These are phyloP conservation scores for Capronia coronata DNA, from an alignment of 2,329 filamentous ascomycete species.

Conservation along the genomic window DNA sequence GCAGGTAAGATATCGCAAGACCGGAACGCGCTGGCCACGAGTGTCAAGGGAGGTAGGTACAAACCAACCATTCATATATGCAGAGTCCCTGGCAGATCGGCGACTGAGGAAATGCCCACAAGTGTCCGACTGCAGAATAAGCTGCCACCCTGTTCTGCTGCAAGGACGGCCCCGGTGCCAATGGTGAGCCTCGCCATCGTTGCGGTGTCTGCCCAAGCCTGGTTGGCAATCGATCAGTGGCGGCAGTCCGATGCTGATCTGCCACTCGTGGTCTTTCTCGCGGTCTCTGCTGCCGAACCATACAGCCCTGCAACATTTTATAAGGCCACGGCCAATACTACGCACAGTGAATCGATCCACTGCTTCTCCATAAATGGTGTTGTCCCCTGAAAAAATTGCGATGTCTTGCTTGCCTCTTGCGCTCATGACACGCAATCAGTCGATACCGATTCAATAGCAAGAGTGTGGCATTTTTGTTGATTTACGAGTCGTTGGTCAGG, in stretches of 20 bases:
- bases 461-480: too few relatives aligned
- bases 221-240: conserved; percentile 23
- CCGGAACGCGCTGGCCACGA: background rate
- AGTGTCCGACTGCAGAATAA: conserved; percentile 8
- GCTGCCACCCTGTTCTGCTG: conserved; percentile 1
- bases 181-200: conserved; percentile 15
- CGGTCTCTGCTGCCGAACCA: too few relatives aligned
- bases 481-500: too few relatives aligned
- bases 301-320: too few relatives aligned
- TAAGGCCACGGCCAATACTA: too few relatives aligned
- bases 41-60: background rate
- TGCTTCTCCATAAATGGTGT: too few relatives aligned
- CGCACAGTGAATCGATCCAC: too few relatives aligned
- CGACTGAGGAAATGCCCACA: conserved; percentile 11
- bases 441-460: too few relatives aligned
- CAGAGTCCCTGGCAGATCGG: conserved; percentile 19
- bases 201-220: conserved; percentile 23
- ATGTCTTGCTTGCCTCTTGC: too few relatives aligned
- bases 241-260: background rate
- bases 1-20: background rate
- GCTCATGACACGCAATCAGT: too few relatives aligned
- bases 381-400: too few relatives aligned
- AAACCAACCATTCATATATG: conserved; percentile 15
- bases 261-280: conserved; percentile 5
- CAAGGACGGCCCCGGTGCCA: conserved; percentile 13